Conservation (phyloP, 2,329 filamentous ascomycete species). For the Diaporthe citri region DNA sequence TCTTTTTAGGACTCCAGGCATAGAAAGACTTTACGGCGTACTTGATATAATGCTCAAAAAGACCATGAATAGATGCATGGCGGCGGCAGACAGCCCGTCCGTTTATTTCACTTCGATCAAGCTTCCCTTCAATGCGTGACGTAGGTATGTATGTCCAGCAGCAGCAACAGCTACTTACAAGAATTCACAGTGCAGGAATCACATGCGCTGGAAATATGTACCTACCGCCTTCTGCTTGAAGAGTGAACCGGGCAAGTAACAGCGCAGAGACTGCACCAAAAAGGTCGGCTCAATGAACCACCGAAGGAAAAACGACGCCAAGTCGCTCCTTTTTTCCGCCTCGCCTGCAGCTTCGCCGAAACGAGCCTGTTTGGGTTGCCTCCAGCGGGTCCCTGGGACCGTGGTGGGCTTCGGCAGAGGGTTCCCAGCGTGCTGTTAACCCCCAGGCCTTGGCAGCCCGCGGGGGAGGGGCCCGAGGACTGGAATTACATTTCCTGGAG, state of each 20-base stretch:
- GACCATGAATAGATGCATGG: slow-evolving; percentile 40
- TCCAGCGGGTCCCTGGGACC: slow-evolving; percentile 11
- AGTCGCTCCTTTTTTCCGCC: slow-evolving; percentile 24
- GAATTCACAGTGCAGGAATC: neutral
- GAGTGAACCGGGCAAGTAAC: neutral
- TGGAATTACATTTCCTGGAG: slow-evolving; percentile 20
- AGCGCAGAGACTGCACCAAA: neutral
- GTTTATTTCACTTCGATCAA: slow-evolving; percentile 6
- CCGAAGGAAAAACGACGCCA: slow-evolving; percentile 1
- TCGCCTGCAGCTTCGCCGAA: slow-evolving; percentile 31
- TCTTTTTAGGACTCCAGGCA: slow-evolving; percentile 26
- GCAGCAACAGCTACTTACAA: neutral
- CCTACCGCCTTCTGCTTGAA: neutral
- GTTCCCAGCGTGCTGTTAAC: slow-evolving; percentile 6
- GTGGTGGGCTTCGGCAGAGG: neutral
- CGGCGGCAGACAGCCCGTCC: slow-evolving; percentile 34
- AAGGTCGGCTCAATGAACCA: slow-evolving; percentile 23
- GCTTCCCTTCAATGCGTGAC: neutral
- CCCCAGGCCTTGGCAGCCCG: slow-evolving; percentile 30
- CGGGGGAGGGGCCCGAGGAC: slow-evolving; percentile 29
- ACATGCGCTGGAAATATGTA: neutral
- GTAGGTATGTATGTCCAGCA: neutral
- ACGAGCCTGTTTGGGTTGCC: slow-evolving; percentile 12
- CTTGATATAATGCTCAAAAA: slow-evolving; percentile 40
- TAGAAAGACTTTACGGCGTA: slow-evolving; percentile 41